Base-by-base conservation (phyloP, 169 alveolate species). In the Plasmodium reichenowi region DNA sequence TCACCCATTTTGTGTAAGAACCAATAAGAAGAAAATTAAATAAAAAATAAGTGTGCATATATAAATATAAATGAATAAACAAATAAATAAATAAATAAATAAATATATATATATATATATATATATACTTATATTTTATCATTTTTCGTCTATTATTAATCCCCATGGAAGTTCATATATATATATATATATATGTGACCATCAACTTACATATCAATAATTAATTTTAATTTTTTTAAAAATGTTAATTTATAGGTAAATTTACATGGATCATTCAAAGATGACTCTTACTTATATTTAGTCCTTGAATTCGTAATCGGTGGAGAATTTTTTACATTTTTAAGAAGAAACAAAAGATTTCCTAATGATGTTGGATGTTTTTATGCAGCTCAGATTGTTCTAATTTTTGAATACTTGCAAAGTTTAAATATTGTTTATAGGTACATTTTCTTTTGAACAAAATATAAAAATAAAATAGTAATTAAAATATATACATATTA, bases 341-440 rank as follows among this genome's bases (percentile, higher is more conserved):
- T 98, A 78, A 94, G 99, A 63, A 89, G 97, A 73, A 96, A 96
- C 76, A 98, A 98, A 76, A 93, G 97, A 22, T 94, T 98, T 72
- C 96, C 98, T 22, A 97, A 96, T 87, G 98, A 97, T 66, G 98
- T 96, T 13, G 99, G 99, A 17, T 95, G 96, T 83, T 97, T 98
- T 87, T 98, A 98, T 80, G 98, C 99, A 10, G 97, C 98, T 2
- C 98, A 98, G 95, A 98, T 98, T 38, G 96, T 98, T 17, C 92
- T 97, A 13, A 98, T 98, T 92, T 98, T 98, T 93, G 99, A 98
- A 91, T 98, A 98, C 93, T 93, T 98, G 68, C 99, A 98, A 88
- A 92, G 97, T 67, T 95, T 95, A 93, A 96, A 97, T 89, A 98
- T 98, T 68, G 95, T 98, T 12, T 98, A 97, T 93, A 89, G 98